phyloP scores from a whole-genome alignment of 2,329 filamentous ascomycete species.

The Ceratocystis lukuohia region DNA sequence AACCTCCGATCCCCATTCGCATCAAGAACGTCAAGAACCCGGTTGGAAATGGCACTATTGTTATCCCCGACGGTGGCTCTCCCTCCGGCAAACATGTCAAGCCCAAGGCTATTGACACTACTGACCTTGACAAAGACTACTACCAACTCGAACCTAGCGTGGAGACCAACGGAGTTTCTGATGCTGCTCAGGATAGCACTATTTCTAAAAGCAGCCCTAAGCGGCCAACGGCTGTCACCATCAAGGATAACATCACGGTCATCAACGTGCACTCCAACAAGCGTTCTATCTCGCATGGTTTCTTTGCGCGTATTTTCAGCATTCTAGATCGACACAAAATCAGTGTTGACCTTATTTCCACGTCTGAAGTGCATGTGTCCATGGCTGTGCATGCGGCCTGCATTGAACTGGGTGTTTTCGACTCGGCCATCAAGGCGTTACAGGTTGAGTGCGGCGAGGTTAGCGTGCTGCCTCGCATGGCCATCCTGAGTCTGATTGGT shows the following conservation, averaged over 20 bases:
- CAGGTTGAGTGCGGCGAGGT: constrained; percentile 66
- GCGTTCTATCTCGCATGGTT: constrained; percentile 87
- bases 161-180: not conserved
- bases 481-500: constrained; percentile 86
- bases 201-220: constrained; percentile 49
- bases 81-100: constrained; percentile 30
- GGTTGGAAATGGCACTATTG: constrained; percentile 62
- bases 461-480: constrained; percentile 82
- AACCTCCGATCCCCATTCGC: constrained; percentile 64
- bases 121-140: not conserved
- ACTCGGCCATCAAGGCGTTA: constrained; percentile 58
- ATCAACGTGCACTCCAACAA: constrained; percentile 98
- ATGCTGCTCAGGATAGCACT: not conserved
- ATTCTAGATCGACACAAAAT: constrained; percentile 78
- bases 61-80: constrained; percentile 58
- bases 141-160: not conserved
- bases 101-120: constrained; percentile 37
- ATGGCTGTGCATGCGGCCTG: constrained; percentile 85
- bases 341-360: constrained; percentile 92
- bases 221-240: constrained; percentile 79
- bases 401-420: constrained; percentile 46
- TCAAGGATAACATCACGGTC: constrained; percentile 92
- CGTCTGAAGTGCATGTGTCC: constrained; percentile 90
- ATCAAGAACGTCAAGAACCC: constrained; percentile 91
- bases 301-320: constrained; percentile 85